Evolutionary conservation across 2,329 filamentous ascomycete genomes (phyloP).

Genomic region (Cytospora piceicola): DNA sequence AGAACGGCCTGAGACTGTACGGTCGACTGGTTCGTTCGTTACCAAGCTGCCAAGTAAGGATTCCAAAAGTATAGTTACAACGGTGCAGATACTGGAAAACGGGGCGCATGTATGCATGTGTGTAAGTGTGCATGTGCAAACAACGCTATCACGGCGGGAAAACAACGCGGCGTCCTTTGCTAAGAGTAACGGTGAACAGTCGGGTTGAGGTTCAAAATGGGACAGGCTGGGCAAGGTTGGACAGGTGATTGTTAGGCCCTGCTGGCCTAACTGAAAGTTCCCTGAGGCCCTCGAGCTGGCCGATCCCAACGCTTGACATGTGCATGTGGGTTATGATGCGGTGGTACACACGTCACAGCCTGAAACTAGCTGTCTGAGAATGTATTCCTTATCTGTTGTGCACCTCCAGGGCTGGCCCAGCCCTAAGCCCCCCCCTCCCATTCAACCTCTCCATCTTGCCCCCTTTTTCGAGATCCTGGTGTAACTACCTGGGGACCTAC

Average conservation of each 20-base stretch:
- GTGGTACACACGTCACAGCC: background rate
- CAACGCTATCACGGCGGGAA: conserved; percentile 20
- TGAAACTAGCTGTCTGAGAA: background rate
- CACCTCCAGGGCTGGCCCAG: background rate
- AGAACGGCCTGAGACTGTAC: conserved; percentile 2
- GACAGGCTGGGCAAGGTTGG: background rate
- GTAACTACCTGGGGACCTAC: too few relatives aligned
- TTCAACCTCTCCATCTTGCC: background rate
- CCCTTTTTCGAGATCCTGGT: background rate
- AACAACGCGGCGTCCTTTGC: conserved; percentile 8
- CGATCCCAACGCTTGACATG: background rate
- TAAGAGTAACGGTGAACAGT: conserved; percentile 14
- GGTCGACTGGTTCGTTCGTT: too few relatives aligned
- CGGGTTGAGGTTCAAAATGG: conserved; percentile 3
- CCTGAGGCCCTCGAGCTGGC: conserved; percentile 1
- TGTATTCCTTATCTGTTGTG: background rate
- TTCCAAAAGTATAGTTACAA: conserved; percentile 9
- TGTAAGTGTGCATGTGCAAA: conserved; percentile 13
- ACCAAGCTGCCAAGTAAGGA: conserved; percentile 5
- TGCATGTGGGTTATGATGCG: background rate
- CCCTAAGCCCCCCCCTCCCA: too few relatives aligned
- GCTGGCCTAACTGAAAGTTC: background rate
- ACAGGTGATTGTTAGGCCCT: background rate
- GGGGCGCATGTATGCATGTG: conserved; percentile 16
- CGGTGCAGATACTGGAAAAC: conserved; percentile 3